A percentile compares a stretch with the other conserved stretches of the same genome.
phyloP scores from a whole-genome alignment of 1,284 basidiomycete genomes.

The Salmacisia buchloeana region DNA sequence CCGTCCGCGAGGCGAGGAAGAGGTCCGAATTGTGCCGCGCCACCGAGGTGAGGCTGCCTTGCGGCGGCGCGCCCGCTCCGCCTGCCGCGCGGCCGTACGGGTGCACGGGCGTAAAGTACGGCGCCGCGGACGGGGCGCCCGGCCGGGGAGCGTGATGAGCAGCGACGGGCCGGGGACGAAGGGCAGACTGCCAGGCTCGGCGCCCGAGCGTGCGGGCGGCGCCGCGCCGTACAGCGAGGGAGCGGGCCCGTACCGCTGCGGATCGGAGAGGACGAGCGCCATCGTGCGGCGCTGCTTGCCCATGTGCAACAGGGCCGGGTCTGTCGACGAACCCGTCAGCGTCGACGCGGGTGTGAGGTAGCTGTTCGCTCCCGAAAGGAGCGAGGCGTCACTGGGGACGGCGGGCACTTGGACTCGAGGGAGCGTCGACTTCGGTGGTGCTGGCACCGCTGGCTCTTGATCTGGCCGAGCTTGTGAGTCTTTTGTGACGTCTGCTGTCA shows the following conservation, averaged over 20 bases:
- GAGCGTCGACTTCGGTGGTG: neutral
- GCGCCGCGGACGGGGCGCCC: slow-evolving; percentile 15
- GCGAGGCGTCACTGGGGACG: neutral
- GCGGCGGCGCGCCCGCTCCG: slow-evolving; percentile 31
- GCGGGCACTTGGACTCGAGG: neutral
- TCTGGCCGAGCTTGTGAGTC: neutral
- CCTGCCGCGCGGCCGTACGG: slow-evolving; percentile 37
- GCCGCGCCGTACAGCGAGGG: neutral
- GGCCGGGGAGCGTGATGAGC: neutral
- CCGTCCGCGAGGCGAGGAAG: slow-evolving; percentile 30
- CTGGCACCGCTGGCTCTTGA: neutral
- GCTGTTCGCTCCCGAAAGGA: slow-evolving; percentile 1
- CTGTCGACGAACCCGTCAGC: neutral
- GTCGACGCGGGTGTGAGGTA: neutral
- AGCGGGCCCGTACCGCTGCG: neutral
- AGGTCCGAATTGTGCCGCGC: slow-evolving; percentile 37
- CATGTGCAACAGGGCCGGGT: slow-evolving; percentile 1
- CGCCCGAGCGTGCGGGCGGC: neutral
- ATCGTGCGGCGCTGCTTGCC: neutral
- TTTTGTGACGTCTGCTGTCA: no score
- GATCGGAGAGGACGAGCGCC: slow-evolving; percentile 1
- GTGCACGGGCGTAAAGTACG: slow-evolving; percentile 36
- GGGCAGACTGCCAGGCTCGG: neutral
- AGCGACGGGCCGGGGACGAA: neutral
- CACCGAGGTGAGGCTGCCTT: slow-evolving; percentile 31